Evolutionary conservation across 306 rosid genomes (phyloP), one percentile per base, ranked within the genome.

Genomic region (Prunus mira): DNA sequence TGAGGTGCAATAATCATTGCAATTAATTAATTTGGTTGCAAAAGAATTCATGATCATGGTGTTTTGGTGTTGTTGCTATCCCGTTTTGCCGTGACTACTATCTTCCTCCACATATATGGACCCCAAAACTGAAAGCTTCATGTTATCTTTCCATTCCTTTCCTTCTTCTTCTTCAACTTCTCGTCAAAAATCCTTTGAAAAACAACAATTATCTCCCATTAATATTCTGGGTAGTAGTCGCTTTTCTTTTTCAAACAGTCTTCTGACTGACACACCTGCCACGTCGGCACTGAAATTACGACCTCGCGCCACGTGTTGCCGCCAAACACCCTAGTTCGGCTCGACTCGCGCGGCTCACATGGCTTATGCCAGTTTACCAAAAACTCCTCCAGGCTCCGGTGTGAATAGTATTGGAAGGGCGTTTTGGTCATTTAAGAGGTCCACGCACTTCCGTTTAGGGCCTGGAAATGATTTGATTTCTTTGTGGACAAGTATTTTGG

Each of bases 401-500:
- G 6, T 11, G 13, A 12, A 22, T 5, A 22, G 24, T 34, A 57
- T 57, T 55, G 22, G 64, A 24, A 49, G 83, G 87, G 72, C 3
- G 22, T 63, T 78, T 78, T 49, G 24, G 84, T 72, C 55, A 86
- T 68, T 85, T 70, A 1, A 51, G 24, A 27, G 45, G 1, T 25
- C 12, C 27, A 22, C 14, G 8, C 67, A 30, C 67, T 70, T 78
- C 60, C 75, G 43, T 82, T 60, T 85, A 77, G 83, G 78, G 77
- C 30, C 56, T 65, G 20, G 52, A 9, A 80, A 88, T 89, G 74
- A 87, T 91, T 83, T 66, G 54, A 27, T 73, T 28, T 73, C 69
- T 65, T 18, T 72, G 70, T 50, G 61, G 96, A 85, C 93, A 88
- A 91, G 97, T 93, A 85, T 79, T 85, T 84, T 17, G 84, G 67